Evolutionary conservation across 257 asterid genomes (phyloP), one percentile per base, ranked within the genome.

Genomic region (Ehretia macrophylla): DNA sequence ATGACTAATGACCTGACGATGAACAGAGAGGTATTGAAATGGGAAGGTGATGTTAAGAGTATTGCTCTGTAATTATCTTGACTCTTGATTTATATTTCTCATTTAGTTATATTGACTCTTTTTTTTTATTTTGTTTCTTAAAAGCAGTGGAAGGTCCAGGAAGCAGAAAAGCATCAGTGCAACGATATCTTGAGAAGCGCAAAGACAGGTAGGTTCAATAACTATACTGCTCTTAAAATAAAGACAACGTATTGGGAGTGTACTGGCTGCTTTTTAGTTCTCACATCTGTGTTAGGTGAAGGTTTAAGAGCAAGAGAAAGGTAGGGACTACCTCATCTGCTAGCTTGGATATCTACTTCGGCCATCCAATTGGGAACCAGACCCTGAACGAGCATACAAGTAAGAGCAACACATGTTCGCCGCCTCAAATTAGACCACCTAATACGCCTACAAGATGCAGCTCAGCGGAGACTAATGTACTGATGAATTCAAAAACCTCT

Each of bases 291-390:
- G 91, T 79, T 77, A 85, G 90, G 79, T 83, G 95, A 85, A 90
- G 98, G 96, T 92, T 86, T 74, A 88, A 84, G 92, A 78, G 93
- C 91, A 86, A 80, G 95, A 83, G 81, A 71, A 88, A 72, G 86
- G 83, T 73, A 55, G 95, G 81, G 76, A 55, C 49, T 72, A 64
- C 76, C 55, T 64, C 88, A 66, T 73, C 84, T 58, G 64, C 85
- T 60, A 64, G 81, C 77, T 57, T 84, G 75, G 88, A 81, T 55
- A 37, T 77, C 68, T 76, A 68, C 75, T 40, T 75, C 58, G 82
- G 69, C 69, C 82, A 81, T 76, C 80, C 67, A 68, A 63, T 77
- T 65, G 77, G 78, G 56, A 69, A 64, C 62, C 81, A 65, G 53
- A 62, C 62, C 5, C 56, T 71, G 58, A 67, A 39, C 50, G 78